A percentile compares a stretch with the other conserved stretches of the same genome.
phyloP scores from a whole-genome alignment of 2,329 filamentous ascomycete genomes.

The Fusarium sp. region DNA sequence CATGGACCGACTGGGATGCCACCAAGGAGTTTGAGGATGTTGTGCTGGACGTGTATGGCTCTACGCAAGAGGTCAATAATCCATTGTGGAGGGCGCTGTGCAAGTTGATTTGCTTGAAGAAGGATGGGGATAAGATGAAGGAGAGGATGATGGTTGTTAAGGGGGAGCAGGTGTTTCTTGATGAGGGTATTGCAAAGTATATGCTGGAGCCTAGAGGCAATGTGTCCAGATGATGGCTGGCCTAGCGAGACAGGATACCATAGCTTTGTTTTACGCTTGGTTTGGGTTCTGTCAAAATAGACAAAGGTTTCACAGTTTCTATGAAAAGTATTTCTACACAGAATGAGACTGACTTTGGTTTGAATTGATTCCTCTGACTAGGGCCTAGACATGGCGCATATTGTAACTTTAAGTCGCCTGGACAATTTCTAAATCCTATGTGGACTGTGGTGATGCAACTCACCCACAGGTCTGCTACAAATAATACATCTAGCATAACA shows the following conservation, averaged over 20 bases:
- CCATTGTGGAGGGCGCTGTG: slow-evolving; percentile 23
- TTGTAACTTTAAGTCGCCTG: not conserved
- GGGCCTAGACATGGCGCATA: not conserved
- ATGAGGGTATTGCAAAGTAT: slow-evolving; percentile 7
- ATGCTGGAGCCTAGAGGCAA: not conserved
- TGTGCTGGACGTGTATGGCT: slow-evolving; percentile 11
- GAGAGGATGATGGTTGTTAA: slow-evolving; percentile 13
- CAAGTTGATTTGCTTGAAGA: slow-evolving; percentile 17
- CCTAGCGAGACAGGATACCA: not conserved
- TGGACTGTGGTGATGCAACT: not conserved
- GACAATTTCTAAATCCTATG: not conserved
- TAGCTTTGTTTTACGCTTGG: not conserved
- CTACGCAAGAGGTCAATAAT: not conserved
- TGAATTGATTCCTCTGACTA: not conserved
- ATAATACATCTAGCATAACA: not conserved
- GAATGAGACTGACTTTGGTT: not conserved
- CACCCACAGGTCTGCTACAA: not conserved
- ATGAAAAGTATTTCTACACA: not conserved
- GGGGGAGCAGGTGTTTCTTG: slow-evolving; percentile 12
- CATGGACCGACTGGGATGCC: slow-evolving; percentile 2
- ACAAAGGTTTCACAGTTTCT: not conserved
- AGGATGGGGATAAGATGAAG: not conserved
- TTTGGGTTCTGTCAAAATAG: not conserved
- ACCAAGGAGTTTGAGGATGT: slow-evolving; percentile 19
- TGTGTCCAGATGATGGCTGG: not conserved